A percentile compares a stretch with the other conserved stretches of the same genome.
phyloP scores from a whole-genome alignment of 257 asterid species.

The Petunia axillaris region DNA sequence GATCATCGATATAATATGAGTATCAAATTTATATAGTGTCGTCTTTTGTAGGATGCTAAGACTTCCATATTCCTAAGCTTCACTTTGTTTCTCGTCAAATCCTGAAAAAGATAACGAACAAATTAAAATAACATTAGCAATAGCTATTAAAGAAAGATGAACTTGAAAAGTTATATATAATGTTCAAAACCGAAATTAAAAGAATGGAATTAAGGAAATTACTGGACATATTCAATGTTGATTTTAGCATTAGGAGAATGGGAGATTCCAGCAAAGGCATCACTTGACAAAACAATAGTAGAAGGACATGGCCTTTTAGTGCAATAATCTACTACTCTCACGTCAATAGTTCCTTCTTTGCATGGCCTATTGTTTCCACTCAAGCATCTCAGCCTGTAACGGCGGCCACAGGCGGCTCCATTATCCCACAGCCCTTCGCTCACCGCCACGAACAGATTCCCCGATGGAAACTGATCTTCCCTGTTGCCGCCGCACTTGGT shows the following conservation, averaged over 20 bases:
- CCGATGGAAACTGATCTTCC: constrained; percentile 39
- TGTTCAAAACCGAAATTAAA: not conserved
- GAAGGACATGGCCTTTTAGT: constrained; percentile 64
- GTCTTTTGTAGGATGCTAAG: not conserved
- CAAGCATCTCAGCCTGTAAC: constrained; percentile 51
- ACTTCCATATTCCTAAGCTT: not conserved
- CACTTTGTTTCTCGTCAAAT: constrained; percentile 19
- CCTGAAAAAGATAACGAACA: constrained; percentile 14
- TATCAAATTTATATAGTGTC: too few species aligned
- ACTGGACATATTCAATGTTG: constrained; percentile 73
- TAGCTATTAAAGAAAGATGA: not conserved
- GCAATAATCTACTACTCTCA: constrained; percentile 76
- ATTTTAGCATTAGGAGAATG: constrained; percentile 52
- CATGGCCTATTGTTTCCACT: constrained; percentile 59
- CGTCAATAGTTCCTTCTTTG: constrained; percentile 53
- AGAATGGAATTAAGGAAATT: not conserved
- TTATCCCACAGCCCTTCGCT: constrained; percentile 61
- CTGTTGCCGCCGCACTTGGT: constrained; percentile 43
- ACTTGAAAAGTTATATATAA: not conserved
- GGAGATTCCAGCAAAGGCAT: constrained; percentile 62
- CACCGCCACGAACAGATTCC: constrained; percentile 43
- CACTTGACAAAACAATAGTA: constrained; percentile 59
- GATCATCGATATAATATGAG: too few species aligned
- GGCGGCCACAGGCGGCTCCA: constrained; percentile 59
- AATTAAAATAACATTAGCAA: not conserved